Base-by-base conservation (phyloP, 192 early-diverging fungal genomes). In the Irineochytrium annulatum region DNA sequence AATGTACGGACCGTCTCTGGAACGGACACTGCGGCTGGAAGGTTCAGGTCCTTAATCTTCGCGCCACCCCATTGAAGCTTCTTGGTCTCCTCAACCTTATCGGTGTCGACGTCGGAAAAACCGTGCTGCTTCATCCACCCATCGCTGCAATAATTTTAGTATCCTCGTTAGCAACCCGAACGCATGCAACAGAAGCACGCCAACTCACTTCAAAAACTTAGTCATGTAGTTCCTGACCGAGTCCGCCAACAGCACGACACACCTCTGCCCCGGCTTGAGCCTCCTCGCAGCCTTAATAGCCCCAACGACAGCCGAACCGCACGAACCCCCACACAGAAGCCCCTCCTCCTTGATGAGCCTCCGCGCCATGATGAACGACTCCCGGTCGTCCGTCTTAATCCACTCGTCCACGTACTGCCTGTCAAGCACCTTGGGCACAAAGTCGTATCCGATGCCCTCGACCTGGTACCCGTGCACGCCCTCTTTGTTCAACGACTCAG, bases 161-260 rank as follows among this genome's bases (percentile, higher is more conserved):
- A 46, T 35, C 22, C 27, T 44, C 17, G n/a, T 14, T 2, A 70
- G 16, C 44, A 67, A 3, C 3, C n/a, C 16, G 20, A 3, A 46
- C 28, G 41, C n/a, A 43, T 33, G 24, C 19, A 31, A 43, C 14
- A 20, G 19, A 27, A 35, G 8, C 27, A 39, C 17, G 14, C 27
- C 52, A 37, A 43, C 68, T 45, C 35, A 77, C 75, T 90, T 94
- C 69, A 99, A 86, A 77, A 95, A 95, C 74, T 98, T 98, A 66
- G 93, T 92, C 95, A 99, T 99, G 84, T 98, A 99, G 82, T 99
- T 99, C 55, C 95, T 84, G 57, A 97, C 93, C 13, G 94, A 95
- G 76, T 99, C 97, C 31, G 97, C 88, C 45, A 99, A 72, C n/a
- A 99, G 72, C 8, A 98, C 94, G 62, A 97, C 94, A 66, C 87